These are phyloP conservation scores for Lentinula lateritia DNA, from an alignment of 768 basidiomycete genomes.

Conservation along the genomic window DNA sequence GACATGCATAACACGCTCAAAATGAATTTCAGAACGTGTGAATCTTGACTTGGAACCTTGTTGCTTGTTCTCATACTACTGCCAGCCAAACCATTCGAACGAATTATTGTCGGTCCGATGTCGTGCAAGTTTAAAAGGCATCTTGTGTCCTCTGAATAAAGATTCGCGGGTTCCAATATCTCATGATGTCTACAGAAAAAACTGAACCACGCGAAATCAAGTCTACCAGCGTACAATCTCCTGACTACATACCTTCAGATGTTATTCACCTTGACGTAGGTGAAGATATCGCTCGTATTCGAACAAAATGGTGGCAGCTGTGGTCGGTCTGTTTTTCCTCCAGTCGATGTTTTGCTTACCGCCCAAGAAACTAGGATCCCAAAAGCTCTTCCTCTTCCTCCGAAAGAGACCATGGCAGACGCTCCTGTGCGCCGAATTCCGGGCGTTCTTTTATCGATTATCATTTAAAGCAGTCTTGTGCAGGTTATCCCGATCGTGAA, in stretches of 20 bases:
- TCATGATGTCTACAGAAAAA: neutral
- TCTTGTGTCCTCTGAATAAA: neutral
- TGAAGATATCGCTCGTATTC: conserved; percentile 30
- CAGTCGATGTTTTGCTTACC: neutral
- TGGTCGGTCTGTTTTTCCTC: conserved; percentile 30
- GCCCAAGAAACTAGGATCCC: conserved; percentile 43
- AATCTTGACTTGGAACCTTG: neutral
- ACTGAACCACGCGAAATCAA: neutral
- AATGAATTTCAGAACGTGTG: neutral
- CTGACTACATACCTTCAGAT: neutral
- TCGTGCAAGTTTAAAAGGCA: neutral
- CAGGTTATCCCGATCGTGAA: conserved; percentile 53
- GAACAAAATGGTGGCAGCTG: conserved; percentile 49
- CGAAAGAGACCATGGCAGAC: conserved; percentile 47
- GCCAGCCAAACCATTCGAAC: neutral
- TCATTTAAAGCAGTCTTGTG: neutral
- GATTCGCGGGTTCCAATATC: neutral
- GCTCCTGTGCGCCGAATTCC: conserved; percentile 32
- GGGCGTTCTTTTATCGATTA: neutral
- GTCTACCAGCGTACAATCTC: neutral
- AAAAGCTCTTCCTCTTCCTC: conserved; percentile 48
- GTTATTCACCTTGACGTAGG: conserved; percentile 31
- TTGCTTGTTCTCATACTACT: neutral
- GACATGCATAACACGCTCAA: neutral
- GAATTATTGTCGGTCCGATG: neutral